Evolutionary conservation across 768 basidiomycete species (phyloP), one percentile per base, ranked within the genome.

Genomic region (Xerocomus spinulosus): DNA sequence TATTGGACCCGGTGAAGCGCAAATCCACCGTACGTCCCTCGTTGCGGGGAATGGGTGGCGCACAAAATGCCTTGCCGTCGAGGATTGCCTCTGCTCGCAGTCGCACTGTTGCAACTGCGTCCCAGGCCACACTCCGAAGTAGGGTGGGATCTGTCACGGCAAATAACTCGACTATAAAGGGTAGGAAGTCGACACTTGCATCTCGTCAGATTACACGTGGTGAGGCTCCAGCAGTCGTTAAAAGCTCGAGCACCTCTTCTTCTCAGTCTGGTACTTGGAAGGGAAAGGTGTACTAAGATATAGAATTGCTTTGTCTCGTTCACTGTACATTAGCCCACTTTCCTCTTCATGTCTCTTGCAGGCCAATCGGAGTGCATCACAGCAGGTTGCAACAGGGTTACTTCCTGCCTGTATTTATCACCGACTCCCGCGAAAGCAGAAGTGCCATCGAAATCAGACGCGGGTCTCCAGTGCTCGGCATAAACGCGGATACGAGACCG

Each of bases 221-320:
- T 15, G 49, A 37, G 9, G 24, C 48, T n/a, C 60, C 48, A 33
- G 51, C 41, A 13, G 33, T 54, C n/a, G 21, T 37, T 17, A 55
- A 57, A 54, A 67, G 45, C 23, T 51, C 57, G 17, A 63, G 51
- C 21, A 50, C 66, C 35, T 55, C 54, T 26, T 58, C 54, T 53
- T 63, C 66, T 34, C 64, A 55, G 52, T 57, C 59, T 46, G 61
- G 53, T 29, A 63, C 56, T 38, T 35, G 50, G 50, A 58, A 34
- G 29, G 56, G 57, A 46, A 58, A 50, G 42, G 51, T 33, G 34
- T 34, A 28, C 21, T 65, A 56, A 43, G 17, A 18, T 38, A 40
- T 36, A 42, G 44, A 36, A 29, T n/a, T 33, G 17, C 36, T 23
- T 20, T 18, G 21, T 42, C 46, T 21, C 37, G 37, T 36, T 41